Base-by-base conservation (phyloP, 2,329 filamentous ascomycete genomes). In the Cytospora piceae region DNA sequence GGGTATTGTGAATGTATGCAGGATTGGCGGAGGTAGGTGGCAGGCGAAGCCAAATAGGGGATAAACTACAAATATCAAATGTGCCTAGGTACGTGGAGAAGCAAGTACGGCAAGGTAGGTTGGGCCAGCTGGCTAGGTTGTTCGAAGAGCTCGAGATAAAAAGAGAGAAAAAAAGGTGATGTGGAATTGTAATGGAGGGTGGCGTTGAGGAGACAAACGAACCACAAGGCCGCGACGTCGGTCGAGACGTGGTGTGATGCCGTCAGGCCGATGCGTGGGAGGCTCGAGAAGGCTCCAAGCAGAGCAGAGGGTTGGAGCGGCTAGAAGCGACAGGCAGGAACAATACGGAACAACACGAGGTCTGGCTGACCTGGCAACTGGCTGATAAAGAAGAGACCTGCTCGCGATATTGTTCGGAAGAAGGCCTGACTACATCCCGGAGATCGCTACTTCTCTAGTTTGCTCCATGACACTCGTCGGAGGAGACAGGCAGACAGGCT, bases 221-320 rank as follows among this genome's bases (percentile, higher is more conserved):
- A 63, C 68, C 56, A 65, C 62, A 56, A 69, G 65, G 66, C 27
- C 62, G 55, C 34, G 61, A 58, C 58, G 53, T 65, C 62, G 53
- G 66, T 63, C 66, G 66, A 63, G 58, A 54, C 58, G 61, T 68
- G 66, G 63, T 65, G 59, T 68, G 66, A 66, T 67, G 46, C 51
- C 55, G 53, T 51, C 29, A 9, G 54, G 61, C 32, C 57, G 57
- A 52, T 20, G 57, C 31, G 53, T 34, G 24, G 49, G 58, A 46
- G n/a, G 27, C 49, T 58, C 58, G 29, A 57, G 58, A 64, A 63
- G 49, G 53, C 55, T 57, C 52, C 29, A 61, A 49, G 52, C 42
- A 59, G 55, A 53, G 54, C 20, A 20, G 29, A 22, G 20, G 59
- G 37, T 59, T 65, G 54, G 54, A 59, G 55, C 58, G 56, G 51